These are phyloP conservation scores for Coniosporium uncinatum DNA, from an alignment of 2,329 filamentous ascomycete genomes.

Conservation along the genomic window DNA sequence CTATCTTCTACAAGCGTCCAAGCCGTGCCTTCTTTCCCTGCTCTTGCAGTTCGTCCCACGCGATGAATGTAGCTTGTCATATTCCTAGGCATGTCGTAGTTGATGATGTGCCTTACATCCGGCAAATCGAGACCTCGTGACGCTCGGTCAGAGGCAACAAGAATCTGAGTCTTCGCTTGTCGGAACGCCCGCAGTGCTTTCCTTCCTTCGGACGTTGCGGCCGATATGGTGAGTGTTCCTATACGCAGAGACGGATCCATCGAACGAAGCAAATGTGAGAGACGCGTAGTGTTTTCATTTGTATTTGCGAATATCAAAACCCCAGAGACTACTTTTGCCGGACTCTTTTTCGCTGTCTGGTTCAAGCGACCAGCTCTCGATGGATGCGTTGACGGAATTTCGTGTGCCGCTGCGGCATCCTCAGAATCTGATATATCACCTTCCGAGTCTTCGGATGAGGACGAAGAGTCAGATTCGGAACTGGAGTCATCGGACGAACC, in stretches of 20 bases:
- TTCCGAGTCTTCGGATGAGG: slow-evolving; percentile 4
- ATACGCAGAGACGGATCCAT: slow-evolving; percentile 56
- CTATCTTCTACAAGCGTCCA: slow-evolving; percentile 83
- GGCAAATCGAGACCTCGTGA: slow-evolving; percentile 85
- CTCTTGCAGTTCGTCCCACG: slow-evolving; percentile 85
- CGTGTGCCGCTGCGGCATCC: slow-evolving; percentile 3
- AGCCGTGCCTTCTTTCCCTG: slow-evolving; percentile 67
- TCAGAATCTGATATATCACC: slow-evolving; percentile 7
- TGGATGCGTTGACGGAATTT: background rate
- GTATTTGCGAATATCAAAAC: slow-evolving; percentile 87
- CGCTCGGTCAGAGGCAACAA: slow-evolving; percentile 91
- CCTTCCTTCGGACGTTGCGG: slow-evolving; percentile 64
- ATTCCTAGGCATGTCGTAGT: slow-evolving; percentile 86
- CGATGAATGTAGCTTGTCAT: slow-evolving; percentile 85
- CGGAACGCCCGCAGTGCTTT: slow-evolving; percentile 64
- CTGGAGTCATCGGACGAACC: slow-evolving; percentile 19
- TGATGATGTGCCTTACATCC: slow-evolving; percentile 78
- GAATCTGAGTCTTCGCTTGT: slow-evolving; percentile 57
- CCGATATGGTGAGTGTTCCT: slow-evolving; percentile 72
- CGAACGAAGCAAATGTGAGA: slow-evolving; percentile 72
- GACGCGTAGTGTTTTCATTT: slow-evolving; percentile 80
- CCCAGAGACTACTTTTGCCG: background rate
- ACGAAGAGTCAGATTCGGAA: slow-evolving; percentile 13
- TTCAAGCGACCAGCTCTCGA: background rate
- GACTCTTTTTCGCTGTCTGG: background rate